Base-by-base conservation (phyloP, 768 basidiomycete species). In the Tulasnella sp. region DNA sequence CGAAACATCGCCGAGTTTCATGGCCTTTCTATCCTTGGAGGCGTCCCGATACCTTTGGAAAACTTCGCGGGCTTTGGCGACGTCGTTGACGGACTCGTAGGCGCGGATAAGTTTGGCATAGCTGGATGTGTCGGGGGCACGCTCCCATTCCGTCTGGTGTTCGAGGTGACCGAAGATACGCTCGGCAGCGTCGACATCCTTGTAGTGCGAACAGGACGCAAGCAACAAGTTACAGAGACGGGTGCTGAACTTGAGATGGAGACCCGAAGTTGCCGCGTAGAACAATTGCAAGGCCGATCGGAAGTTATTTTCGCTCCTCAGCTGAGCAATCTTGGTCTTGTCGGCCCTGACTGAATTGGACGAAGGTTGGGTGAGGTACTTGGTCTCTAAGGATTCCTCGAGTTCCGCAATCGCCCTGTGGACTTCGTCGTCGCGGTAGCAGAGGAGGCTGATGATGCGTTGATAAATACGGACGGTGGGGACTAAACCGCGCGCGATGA, bases 221-320 rank as follows among this genome's bases (percentile, higher is more conserved):
- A 96, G 84, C 58, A 97, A 85, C 8, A 80, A 82, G 39, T 83
- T 81, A 82, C 89, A 94, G 2, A 88, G 77, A 3, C 76, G 71
- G n/a, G 79, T 80, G 19, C 71, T 67, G 3, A 82, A 42, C 58
- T 81, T 80, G 29, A 83, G 82, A 19, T 81, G 77, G 11, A 81
- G 78, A 31, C 85, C 82, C 9, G 85, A 81, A 37, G 86, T 83
- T 22, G 89, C 86, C 0, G 89, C 86, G 34, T 91, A 86, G 82
- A 96, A 96, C 19, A 96, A 83, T 19, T 88, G 86, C 83, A 94
- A 84, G 0, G 93, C 93, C 0, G 89, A 87, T 0, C 84, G 81
- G 77, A 94, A 90, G 78, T 92, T 93, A 79, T 89, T 87, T 81
- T 96, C 94, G 37, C 85, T 79, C 29, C 84, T 31, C 31, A 74